Evolutionary conservation across 495 filamentous ascomycete genomes (phyloP), one percentile per base, ranked within the genome.

Genomic region (Lasiosphaeris hirsuta): DNA sequence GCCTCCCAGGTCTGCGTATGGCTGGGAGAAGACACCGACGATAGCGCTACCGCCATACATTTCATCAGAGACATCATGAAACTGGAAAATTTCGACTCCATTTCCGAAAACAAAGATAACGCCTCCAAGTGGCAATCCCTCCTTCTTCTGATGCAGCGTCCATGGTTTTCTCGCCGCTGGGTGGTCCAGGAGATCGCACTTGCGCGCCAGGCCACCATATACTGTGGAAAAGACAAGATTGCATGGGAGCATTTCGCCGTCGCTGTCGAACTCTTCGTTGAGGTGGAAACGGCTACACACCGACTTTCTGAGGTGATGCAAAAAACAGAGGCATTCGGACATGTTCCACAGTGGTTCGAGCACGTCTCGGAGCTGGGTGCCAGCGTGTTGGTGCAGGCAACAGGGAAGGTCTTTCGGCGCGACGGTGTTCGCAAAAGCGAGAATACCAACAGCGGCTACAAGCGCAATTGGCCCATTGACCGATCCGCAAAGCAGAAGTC

Each of bases 161-260:
- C 46, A 4, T 73, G 70, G 70, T 75, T 75, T 39, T 68, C 62
- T 18, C 63, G 72, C 0, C 62, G 70, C 0, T 75, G 72, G 72
- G 65, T 72, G 14, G 60, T 74, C 4, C 71, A 75, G 45, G 72
- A 76, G 42, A 63, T 76, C 3, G 70, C 72, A 1, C 48, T 76
- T 11, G 69, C 72, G 2, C 47, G 57, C 38, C 41, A 44, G 5
- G 69, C 69, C 10, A 63, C 39, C n/a, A 47, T 74, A 6, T 55
- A 60, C 23, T 74, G 64, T 39, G 71, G 71, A 2, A 15, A 18
- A 9, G 50, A 69, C 5, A n/a, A 39, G 9, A 61, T 74, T 13
- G 10, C 57, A 2, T 74, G 67, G 71, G 35, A 58, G n/a, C 52
- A 69, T 10, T 68, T 74, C 17, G 65, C 69, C 39, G 67, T 65